Evolutionary conservation across 2,329 filamentous ascomycete species (phyloP).

Genomic region (Ciborinia camelliae): DNA sequence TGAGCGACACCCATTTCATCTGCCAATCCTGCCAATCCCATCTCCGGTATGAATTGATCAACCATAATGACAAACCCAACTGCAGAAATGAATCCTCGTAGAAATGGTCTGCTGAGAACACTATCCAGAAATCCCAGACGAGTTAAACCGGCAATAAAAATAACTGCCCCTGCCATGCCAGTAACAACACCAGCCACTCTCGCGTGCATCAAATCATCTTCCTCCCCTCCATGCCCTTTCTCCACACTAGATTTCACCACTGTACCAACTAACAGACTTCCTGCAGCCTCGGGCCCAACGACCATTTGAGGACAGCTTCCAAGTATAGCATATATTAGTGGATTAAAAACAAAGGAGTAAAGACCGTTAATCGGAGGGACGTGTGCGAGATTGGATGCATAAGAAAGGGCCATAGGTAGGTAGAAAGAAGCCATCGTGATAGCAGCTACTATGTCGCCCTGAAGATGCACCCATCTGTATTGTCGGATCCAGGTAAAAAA

Average conservation of each 20-base stretch:
- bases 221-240: constrained; percentile 58
- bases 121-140: constrained; percentile 91
- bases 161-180: constrained; percentile 81
- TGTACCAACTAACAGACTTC: constrained; percentile 83
- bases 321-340: constrained; percentile 83
- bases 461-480: constrained; percentile 77
- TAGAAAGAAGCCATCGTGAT: constrained; percentile 99
- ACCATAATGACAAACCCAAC: constrained; percentile 96
- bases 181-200: constrained; percentile 84
- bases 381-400: constrained; percentile 88
- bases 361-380: constrained; percentile 90
- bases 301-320: constrained; percentile 92
- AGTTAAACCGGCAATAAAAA: constrained; percentile 80
- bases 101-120: constrained; percentile 85
- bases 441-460: constrained; percentile 83
- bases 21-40: constrained; percentile 69
- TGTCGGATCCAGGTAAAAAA: constrained; percentile 86
- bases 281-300: constrained; percentile 90
- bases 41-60: constrained; percentile 87
- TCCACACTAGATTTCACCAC: constrained; percentile 78
- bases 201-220: constrained; percentile 67
- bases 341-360: constrained; percentile 91
- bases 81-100: constrained; percentile 93
- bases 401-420: constrained; percentile 92
- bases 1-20: constrained; percentile 66